These are phyloP conservation scores for Rubus parviflorus DNA, from an alignment of 306 rosid species.

Conservation along the genomic window DNA sequence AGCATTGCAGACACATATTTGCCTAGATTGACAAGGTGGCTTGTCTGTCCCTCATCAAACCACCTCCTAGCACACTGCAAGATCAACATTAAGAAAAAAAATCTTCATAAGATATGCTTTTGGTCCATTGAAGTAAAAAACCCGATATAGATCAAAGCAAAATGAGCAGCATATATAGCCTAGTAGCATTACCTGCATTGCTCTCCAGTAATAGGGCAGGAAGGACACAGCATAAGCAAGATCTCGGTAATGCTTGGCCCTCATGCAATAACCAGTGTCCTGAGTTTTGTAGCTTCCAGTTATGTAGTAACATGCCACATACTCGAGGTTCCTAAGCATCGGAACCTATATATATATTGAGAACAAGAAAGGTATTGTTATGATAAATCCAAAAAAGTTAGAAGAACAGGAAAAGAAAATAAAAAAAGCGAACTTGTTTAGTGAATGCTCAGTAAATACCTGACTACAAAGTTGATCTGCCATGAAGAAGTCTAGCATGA, in stretches of 20 bases:
- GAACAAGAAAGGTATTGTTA: constrained; percentile 7
- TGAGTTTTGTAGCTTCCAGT: constrained; percentile 96
- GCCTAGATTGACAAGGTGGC: constrained; percentile 85
- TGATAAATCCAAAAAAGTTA: background rate
- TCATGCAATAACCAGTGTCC: constrained; percentile 86
- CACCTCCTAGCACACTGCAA: constrained; percentile 92
- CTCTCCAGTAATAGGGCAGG: constrained; percentile 98
- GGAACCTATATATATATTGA: constrained; percentile 59
- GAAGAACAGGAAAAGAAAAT: background rate
- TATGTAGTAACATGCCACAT: constrained; percentile 85
- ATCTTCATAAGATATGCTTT: constrained; percentile 2
- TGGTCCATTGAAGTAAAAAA: background rate
- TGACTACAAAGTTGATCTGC: constrained; percentile 99
- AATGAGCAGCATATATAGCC: background rate
- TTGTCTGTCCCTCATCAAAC: constrained; percentile 93
- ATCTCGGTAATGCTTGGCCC: constrained; percentile 65
- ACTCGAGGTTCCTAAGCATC: constrained; percentile 85
- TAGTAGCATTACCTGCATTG: constrained; percentile 77
- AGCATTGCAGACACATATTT: constrained; percentile 98
- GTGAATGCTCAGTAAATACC: constrained; percentile 40
- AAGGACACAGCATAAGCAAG: constrained; percentile 92
- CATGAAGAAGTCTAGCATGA: constrained; percentile 99
- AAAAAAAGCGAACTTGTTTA: background rate
- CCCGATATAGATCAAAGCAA: background rate
- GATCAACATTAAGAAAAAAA: background rate